Evolutionary conservation across 306 rosid species (phyloP).

Genomic region (Potentilla sterilis): DNA sequence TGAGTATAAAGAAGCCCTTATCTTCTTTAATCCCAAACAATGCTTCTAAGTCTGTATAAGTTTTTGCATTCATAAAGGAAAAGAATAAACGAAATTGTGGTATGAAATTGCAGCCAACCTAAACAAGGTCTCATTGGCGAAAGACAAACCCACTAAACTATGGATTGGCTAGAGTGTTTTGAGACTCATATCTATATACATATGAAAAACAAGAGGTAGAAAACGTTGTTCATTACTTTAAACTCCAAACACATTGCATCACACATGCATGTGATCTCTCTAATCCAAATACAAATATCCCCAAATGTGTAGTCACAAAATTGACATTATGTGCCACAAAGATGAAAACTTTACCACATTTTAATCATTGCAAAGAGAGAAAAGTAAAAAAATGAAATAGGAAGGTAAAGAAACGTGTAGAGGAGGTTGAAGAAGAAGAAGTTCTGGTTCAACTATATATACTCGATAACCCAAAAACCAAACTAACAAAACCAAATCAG

Average conservation of each 20-base stretch:
- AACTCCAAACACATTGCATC: background rate
- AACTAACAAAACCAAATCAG: background rate
- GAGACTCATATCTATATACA: background rate
- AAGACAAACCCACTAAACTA: background rate
- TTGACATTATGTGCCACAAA: background rate
- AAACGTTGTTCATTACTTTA: background rate
- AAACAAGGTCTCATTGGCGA: background rate
- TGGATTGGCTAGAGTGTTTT: background rate
- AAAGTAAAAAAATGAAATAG: background rate
- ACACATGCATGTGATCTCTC: background rate
- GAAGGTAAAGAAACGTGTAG: slow-evolving; percentile 9
- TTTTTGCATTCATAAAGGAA: background rate
- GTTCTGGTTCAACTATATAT: slow-evolving; percentile 16
- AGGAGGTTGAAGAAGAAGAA: slow-evolving; percentile 11
- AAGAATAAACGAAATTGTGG: background rate
- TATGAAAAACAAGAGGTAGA: no score
- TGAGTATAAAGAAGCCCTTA: background rate
- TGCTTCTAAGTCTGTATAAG: background rate
- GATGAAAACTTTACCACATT: background rate
- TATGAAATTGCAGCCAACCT: background rate
- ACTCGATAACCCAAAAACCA: background rate
- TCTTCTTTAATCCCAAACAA: background rate
- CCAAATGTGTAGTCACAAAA: background rate
- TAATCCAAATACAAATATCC: background rate
- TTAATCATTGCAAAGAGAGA: background rate